Conservation (phyloP, 768 basidiomycete species). For the Galerina marginata region DNA sequence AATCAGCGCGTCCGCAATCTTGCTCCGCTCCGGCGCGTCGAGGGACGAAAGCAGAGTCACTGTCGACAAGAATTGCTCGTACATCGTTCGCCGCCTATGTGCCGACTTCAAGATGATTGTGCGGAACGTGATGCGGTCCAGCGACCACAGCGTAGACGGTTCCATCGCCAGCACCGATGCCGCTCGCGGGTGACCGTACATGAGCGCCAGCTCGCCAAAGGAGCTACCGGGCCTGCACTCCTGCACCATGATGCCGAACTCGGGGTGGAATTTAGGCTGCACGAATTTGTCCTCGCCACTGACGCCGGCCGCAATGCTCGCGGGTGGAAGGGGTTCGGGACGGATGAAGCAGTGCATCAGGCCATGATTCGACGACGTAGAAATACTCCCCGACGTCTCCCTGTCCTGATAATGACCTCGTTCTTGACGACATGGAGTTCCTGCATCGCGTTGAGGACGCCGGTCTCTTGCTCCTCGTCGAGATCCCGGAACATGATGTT, state of each 20-base stretch:
- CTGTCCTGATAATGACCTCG: slow-evolving; percentile 94
- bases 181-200: slow-evolving; percentile 97
- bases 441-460: slow-evolving; percentile 95
- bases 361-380: slow-evolving; percentile 94
- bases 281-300: slow-evolving; percentile 58
- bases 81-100: slow-evolving; percentile 90
- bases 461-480: slow-evolving; percentile 93
- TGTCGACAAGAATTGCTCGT: slow-evolving; percentile 93
- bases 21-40: slow-evolving; percentile 88
- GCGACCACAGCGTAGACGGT: slow-evolving; percentile 86
- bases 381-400: slow-evolving; percentile 98
- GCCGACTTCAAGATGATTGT: slow-evolving; percentile 96
- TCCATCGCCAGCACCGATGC: slow-evolving; percentile 91
- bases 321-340: slow-evolving; percentile 65
- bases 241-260: slow-evolving; percentile 81
- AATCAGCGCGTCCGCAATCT: slow-evolving; percentile 94
- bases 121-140: slow-evolving; percentile 98
- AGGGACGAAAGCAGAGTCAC: slow-evolving; percentile 88
- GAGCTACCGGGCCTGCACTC: slow-evolving; percentile 85
- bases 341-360: slow-evolving; percentile 83
- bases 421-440: slow-evolving; percentile 74
- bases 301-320: slow-evolving; percentile 55
- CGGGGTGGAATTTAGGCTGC: slow-evolving; percentile 69
- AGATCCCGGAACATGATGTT: slow-evolving; percentile 97
- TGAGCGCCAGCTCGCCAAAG: slow-evolving; percentile 95